These are phyloP conservation scores for Taphrina communis DNA, from an alignment of 1,139 yeast genomes.

Conservation along the genomic window DNA sequence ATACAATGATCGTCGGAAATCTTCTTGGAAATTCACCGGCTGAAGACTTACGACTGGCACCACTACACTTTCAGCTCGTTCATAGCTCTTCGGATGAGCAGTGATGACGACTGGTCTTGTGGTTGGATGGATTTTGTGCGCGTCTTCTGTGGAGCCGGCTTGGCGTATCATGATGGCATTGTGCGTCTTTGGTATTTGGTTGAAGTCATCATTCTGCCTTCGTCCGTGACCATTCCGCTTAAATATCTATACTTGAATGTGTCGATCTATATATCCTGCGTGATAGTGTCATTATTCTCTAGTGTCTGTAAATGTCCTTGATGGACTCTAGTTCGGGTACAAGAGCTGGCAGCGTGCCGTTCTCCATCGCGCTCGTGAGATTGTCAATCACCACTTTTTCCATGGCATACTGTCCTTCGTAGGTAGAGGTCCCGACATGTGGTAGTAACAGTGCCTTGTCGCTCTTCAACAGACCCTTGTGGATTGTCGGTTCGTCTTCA, in stretches of 20 bases:
- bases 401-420: constrained; percentile 63
- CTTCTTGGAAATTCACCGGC: constrained; percentile 9
- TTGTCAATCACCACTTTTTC: constrained; percentile 62
- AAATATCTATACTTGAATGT: too few species aligned
- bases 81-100: too few species aligned
- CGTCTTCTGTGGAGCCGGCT: too few species aligned
- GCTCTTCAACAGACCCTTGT: constrained; percentile 51
- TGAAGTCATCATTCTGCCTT: too few species aligned
- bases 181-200: too few species aligned
- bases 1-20: constrained; percentile 13
- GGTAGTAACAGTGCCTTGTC: constrained; percentile 65
- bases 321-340: constrained; percentile 46
- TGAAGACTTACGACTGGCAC: constrained; percentile 57
- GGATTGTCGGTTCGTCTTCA: constrained; percentile 72
- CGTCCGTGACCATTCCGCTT: too few species aligned
- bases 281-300: not conserved
- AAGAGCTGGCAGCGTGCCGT: constrained; percentile 64
- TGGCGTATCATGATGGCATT: too few species aligned
- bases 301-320: constrained; percentile 24
- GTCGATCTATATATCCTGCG: too few species aligned
- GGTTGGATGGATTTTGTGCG: too few species aligned
- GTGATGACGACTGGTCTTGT: too few species aligned
- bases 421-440: constrained; percentile 69
- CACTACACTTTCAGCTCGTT: constrained; percentile 56
- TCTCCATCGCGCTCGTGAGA: constrained; percentile 55